Evolutionary conservation across 75 land plant genomes (phyloP), one percentile per base, ranked within the genome.

Genomic region (Cupressus sempervirens): DNA sequence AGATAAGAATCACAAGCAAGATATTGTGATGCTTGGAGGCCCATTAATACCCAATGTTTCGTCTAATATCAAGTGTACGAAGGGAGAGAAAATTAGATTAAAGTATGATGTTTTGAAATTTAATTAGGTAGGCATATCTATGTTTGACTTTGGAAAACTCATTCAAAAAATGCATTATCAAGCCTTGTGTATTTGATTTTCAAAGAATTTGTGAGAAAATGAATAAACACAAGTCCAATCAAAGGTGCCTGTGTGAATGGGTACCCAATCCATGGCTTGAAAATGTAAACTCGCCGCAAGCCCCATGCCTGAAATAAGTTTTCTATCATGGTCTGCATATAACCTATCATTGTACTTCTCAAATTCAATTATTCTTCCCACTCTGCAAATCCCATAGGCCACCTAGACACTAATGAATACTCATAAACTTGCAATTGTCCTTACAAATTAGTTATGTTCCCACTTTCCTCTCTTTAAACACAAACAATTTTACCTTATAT

Each of bases 61-160:
- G 54, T 58, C 84, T 58, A 91, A 90, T 73, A 87, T 94, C 84
- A 88, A 87, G 20, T 88, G 89, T 84, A 95, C 93, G 74, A 93
- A 93, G 83, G 96, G 96, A 35, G 96, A 94, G 76, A 81, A 87
- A 20, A 87, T 87, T 13, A 86, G 94, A 56, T 93, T 88, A 76
- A 83, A 89, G 13, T 91, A 93, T 74, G 95, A 93, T 83, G 92
- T 94, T n/a, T 91, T 94, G 82, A 88, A 93, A 35, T 94, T 94
- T 86, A 94, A 92, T 86, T 93, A 94, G 95, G 95, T 94, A 79
- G n/a, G 30, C 45, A 20, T 4, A 8, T 77, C 81, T 23, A n/a
- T 45, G 10, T 77, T 35, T 0, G 34, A 75, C 32, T 72, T 72
- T 72, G 74, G 32, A 72, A 72, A 65, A 30, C n/a, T 30, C 32